These are phyloP conservation scores for Trichophyton verrucosum DNA, from an alignment of 2,329 filamentous ascomycete genomes.

Conservation along the genomic window DNA sequence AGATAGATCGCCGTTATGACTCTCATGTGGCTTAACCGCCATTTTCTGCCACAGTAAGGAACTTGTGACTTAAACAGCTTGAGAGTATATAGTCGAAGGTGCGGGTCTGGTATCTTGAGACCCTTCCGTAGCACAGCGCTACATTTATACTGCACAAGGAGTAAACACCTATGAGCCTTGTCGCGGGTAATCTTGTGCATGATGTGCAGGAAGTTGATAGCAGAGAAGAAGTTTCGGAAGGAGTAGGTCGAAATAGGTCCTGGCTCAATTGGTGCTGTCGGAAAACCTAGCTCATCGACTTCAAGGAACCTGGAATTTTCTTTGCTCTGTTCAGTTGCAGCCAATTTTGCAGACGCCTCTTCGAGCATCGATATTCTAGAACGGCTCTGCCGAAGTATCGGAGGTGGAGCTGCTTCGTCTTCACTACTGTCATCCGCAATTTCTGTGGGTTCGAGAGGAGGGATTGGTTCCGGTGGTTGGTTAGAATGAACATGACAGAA, in stretches of 20 bases:
- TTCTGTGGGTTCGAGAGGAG: constrained; percentile 25
- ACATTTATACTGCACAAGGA: constrained; percentile 92
- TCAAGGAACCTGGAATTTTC: constrained; percentile 29
- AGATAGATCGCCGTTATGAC: constrained; percentile 96
- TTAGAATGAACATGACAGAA: constrained; percentile 69
- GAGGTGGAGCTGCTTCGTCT: constrained; percentile 69
- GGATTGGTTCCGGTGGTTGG: constrained; percentile 34
- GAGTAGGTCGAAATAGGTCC: constrained; percentile 72
- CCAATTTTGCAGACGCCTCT: constrained; percentile 15
- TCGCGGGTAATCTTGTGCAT: constrained; percentile 96
- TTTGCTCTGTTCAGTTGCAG: constrained; percentile 7
- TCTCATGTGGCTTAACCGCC: constrained; percentile 96
- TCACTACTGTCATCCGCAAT: constrained; percentile 32
- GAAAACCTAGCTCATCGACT: constrained; percentile 81
- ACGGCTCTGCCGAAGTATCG: constrained; percentile 54
- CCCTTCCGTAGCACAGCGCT: constrained; percentile 84
- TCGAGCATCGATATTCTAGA: constrained; percentile 23
- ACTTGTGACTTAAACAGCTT: constrained; percentile 99
- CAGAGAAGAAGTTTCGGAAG: constrained; percentile 86
- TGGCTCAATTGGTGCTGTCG: constrained; percentile 53
- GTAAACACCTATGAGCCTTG: constrained; percentile 86
- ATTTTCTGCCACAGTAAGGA: constrained; percentile 94
- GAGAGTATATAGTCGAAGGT: constrained; percentile 82
- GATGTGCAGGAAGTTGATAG: constrained; percentile 88
- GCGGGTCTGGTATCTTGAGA: constrained; percentile 76